Evolutionary conservation across 208 protist species (phyloP).

Genomic region (Trichomonas vaginalis): DNA sequence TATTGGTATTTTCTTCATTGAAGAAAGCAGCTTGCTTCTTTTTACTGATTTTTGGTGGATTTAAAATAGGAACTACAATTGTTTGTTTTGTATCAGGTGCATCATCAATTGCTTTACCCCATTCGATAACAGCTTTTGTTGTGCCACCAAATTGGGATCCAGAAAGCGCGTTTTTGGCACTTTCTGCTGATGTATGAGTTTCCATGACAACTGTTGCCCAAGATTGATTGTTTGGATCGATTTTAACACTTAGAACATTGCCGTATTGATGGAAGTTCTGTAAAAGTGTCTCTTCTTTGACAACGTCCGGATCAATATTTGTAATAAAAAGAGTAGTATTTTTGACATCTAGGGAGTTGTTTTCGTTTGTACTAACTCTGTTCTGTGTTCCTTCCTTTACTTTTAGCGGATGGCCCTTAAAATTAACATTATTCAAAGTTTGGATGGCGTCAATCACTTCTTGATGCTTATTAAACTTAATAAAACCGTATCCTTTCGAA

Average conservation of each 20-base stretch:
- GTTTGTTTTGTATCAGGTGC: background rate
- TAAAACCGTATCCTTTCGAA: background rate
- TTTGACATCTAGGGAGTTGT: background rate
- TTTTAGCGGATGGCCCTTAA: background rate
- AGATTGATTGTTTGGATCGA: background rate
- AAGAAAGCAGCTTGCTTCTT: background rate
- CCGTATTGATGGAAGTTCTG: background rate
- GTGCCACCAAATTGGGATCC: background rate
- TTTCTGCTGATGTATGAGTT: background rate
- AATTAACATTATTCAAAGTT: background rate
- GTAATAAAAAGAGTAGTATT: background rate
- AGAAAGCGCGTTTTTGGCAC: background rate
- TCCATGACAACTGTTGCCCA: background rate
- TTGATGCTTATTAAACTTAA: background rate
- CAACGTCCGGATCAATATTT: background rate
- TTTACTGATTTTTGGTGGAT: background rate
- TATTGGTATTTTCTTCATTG: background rate
- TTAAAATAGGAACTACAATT: background rate
- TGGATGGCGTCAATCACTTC: background rate
- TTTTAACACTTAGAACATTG: background rate
- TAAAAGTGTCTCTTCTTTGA: background rate
- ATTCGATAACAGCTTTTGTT: background rate
- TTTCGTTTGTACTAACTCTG: background rate
- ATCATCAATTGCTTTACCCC: background rate
- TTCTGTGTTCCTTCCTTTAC: background rate